These are phyloP conservation scores for Gautieria morchelliformis DNA, from an alignment of 768 basidiomycete species.

Conservation along the genomic window DNA sequence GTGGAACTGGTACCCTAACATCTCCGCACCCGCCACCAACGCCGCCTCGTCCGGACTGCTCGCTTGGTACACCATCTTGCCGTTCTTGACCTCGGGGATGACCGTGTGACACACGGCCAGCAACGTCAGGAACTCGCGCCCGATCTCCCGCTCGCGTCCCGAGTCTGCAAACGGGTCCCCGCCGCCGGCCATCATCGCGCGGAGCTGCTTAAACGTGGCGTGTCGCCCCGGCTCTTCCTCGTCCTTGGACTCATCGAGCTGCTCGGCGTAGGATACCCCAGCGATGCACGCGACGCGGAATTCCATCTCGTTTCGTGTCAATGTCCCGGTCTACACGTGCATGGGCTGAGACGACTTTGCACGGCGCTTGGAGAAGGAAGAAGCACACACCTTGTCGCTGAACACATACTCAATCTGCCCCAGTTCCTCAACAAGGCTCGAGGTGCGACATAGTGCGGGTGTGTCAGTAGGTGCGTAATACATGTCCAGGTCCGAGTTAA, in stretches of 20 bases:
- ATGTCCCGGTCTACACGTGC: slow-evolving; percentile 55
- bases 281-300: slow-evolving; percentile 85
- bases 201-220: slow-evolving; percentile 74
- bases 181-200: slow-evolving; percentile 37
- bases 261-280: slow-evolving; percentile 82
- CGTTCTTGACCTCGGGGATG: slow-evolving; percentile 84
- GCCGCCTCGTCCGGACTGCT: slow-evolving; percentile 98
- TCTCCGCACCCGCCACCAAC: slow-evolving; percentile 86
- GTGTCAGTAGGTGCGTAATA: slow-evolving; percentile 94
- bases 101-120: slow-evolving; percentile 97
- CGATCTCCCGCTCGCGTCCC: slow-evolving; percentile 27
- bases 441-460: slow-evolving; percentile 94
- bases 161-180: slow-evolving; percentile 51
- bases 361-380: not conserved
- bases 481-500: slow-evolving; percentile 98
- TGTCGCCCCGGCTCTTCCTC: slow-evolving; percentile 52
- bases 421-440: slow-evolving; percentile 94
- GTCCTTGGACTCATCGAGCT: slow-evolving; percentile 77
- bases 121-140: slow-evolving; percentile 68
- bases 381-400: slow-evolving; percentile 54
- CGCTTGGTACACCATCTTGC: slow-evolving; percentile 90
- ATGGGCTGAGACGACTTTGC: not conserved
- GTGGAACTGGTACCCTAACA: slow-evolving; percentile 88
- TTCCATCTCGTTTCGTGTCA: slow-evolving; percentile 98
- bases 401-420: slow-evolving; percentile 98